Percentiles rank a stretch among this genome's conserved stretches.
Evolutionary conservation across 2,329 filamentous ascomycete species (phyloP).

Genomic region (Colletotrichum sp.): DNA sequence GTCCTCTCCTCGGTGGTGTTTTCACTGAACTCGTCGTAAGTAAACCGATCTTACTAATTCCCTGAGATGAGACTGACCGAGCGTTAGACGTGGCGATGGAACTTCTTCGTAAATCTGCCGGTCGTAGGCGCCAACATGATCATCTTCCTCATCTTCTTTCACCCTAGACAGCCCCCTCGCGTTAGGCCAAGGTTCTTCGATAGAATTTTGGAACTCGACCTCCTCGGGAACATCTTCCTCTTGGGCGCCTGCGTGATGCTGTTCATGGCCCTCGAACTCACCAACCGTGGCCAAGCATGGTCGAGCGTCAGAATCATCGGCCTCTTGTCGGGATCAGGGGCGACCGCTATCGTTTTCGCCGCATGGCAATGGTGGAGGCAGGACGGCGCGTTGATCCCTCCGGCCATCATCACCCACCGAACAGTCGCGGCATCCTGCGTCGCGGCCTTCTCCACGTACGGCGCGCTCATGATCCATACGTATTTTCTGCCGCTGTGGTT

Average conservation of each 20-base stretch:
- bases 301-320: constrained; percentile 46
- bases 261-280: constrained; percentile 53
- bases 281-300: constrained; percentile 49
- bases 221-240: constrained; percentile 48
- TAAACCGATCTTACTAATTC: neutral
- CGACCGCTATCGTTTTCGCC: constrained; percentile 35
- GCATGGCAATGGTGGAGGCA: constrained; percentile 48
- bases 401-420: constrained; percentile 45
- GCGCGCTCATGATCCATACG: constrained; percentile 44
- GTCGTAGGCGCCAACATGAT: constrained; percentile 33
- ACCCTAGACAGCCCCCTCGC: constrained; percentile 29
- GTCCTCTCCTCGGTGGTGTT: constrained; percentile 39
- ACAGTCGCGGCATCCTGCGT: constrained; percentile 43
- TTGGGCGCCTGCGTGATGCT: constrained; percentile 48
- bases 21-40: constrained; percentile 39
- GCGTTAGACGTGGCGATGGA: constrained; percentile 24
- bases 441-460: constrained; percentile 45
- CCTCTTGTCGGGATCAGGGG: constrained; percentile 29
- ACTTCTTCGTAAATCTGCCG: constrained; percentile 22
- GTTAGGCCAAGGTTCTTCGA: constrained; percentile 23
- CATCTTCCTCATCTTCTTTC: constrained; percentile 29
- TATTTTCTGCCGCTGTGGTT: constrained; percentile 53
- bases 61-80: constrained; percentile 6
- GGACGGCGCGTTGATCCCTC: constrained; percentile 49
- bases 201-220: constrained; percentile 33